Base-by-base conservation (phyloP, 345 rosid species). In the Gossypium stocksii region DNA sequence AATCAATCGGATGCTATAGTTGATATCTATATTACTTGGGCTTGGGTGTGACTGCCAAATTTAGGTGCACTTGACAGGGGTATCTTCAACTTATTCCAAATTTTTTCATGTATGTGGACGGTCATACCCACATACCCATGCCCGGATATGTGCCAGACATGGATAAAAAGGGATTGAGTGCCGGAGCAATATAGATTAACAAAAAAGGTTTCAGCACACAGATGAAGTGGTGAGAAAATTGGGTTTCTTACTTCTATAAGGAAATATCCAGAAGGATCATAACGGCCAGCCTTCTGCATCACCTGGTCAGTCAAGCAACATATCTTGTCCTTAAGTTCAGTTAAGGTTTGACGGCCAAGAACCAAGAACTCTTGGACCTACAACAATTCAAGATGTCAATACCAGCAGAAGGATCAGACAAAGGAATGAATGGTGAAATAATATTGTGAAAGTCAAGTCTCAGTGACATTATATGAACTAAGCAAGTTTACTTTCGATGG, bases 231-330 rank as follows among this genome's bases (percentile, higher is more conserved):
- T 16, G n/a, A 20, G 9, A 19, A 57, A 69, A 54, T 20, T 56
- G 49, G 56, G 57, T 4, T 29, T 54, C 81, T 80, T 82, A 92
- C 98, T 82, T 92, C 97, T 71, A 94, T 84, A 75, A 92, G 89
- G 80, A 94, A 92, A 86, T 89, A 94, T 78, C 98, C 98, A 29
- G 98, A 94, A 44, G 91, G 90, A 86, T 89, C 92, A 22, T 87
- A 78, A 70, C 38, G 77, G 29, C 85, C 89, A 41, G 95, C 91
- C 84, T 84, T 92, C 74, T 77, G 85, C 99, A 90, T 93, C 83
- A 85, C 74, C 71, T 87, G 89, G 78, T 93, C 96, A 17, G 89
- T 86, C 78, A 71, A 64, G 83, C 97, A 95, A 80, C 83, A 87
- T 65, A 95, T 95, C 82, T 82, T 88, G 85, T 94, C 98, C 81